Conservation (phyloP, 805 yeast genomes). For the Cyberlindnera veronae region DNA sequence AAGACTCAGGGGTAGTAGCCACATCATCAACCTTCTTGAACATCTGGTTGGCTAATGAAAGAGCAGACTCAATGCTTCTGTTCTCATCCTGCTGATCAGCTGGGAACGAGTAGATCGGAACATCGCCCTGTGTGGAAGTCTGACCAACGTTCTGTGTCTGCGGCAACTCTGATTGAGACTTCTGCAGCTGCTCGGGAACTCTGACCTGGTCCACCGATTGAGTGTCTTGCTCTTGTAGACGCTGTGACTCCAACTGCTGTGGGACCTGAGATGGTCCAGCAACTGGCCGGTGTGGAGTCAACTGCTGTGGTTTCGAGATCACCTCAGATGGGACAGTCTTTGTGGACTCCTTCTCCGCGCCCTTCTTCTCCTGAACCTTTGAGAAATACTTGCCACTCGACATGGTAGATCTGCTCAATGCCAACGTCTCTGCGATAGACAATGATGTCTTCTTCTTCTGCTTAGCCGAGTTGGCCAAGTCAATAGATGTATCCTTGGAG, state of each 20-base stretch:
- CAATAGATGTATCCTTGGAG: slow-evolving; percentile 27
- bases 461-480: slow-evolving; percentile 22
- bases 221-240: background rate
- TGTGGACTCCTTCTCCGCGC: slow-evolving; percentile 1
- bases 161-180: background rate
- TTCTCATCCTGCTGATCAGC: slow-evolving; percentile 2
- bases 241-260: slow-evolving; percentile 1
- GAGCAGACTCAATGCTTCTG: slow-evolving; percentile 7
- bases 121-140: no score
- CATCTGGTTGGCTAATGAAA: slow-evolving; percentile 12
- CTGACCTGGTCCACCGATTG: slow-evolving; percentile 1
- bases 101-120: slow-evolving; percentile 7
- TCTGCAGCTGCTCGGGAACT: background rate
- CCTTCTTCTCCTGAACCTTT: slow-evolving; percentile 21
- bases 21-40: slow-evolving; percentile 7
- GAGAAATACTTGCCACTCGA: slow-evolving; percentile 29
- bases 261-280: background rate
- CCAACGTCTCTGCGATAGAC: slow-evolving; percentile 60
- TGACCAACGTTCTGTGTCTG: background rate
- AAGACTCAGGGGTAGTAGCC: background rate
- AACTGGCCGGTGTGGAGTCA: background rate
- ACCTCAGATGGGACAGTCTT: no score
- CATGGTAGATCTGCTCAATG: slow-evolving; percentile 48
- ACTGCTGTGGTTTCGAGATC: slow-evolving; percentile 2
- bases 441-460: slow-evolving; percentile 32